A percentile compares a stretch with the other conserved stretches of the same genome.
phyloP scores from a whole-genome alignment of 2,329 filamentous ascomycete genomes.

The Emergomyces africanus region DNA sequence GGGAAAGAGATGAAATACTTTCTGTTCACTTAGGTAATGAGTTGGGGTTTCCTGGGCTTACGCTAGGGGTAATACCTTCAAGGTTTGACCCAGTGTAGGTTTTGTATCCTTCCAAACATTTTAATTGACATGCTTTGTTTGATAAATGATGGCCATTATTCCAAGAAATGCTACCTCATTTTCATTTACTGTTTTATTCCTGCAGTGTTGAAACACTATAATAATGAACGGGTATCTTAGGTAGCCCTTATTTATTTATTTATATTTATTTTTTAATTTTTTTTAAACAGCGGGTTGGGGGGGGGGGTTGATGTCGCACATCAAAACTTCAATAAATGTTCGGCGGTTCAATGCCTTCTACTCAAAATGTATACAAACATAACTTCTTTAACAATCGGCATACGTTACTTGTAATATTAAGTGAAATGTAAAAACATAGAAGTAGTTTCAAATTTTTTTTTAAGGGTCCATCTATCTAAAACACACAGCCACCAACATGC shows the following conservation, averaged over 20 bases:
- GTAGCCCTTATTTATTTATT: too few species aligned
- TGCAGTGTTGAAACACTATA: neutral
- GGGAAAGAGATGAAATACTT: conserved; percentile 1
- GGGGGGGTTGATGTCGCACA: neutral
- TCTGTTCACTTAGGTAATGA: neutral
- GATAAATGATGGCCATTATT: neutral
- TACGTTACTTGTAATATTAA: neutral
- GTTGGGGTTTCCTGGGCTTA: conserved; percentile 1
- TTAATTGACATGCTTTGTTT: neutral
- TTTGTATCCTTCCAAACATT: neutral
- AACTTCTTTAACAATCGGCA: neutral
- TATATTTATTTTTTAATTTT: too few species aligned
- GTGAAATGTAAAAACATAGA: neutral
- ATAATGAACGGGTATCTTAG: too few species aligned
- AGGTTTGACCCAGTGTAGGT: neutral
- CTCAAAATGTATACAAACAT: neutral
- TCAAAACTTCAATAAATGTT: neutral
- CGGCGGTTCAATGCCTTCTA: neutral
- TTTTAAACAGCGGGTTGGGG: too few species aligned
- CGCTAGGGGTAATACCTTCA: neutral
- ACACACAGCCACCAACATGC: neutral
- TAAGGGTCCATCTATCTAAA: neutral
- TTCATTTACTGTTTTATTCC: neutral
- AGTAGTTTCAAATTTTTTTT: neutral
- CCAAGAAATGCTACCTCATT: neutral